Evolutionary conservation across 2,329 filamentous ascomycete species (phyloP).

Genomic region (Stenocarpella maydis): DNA sequence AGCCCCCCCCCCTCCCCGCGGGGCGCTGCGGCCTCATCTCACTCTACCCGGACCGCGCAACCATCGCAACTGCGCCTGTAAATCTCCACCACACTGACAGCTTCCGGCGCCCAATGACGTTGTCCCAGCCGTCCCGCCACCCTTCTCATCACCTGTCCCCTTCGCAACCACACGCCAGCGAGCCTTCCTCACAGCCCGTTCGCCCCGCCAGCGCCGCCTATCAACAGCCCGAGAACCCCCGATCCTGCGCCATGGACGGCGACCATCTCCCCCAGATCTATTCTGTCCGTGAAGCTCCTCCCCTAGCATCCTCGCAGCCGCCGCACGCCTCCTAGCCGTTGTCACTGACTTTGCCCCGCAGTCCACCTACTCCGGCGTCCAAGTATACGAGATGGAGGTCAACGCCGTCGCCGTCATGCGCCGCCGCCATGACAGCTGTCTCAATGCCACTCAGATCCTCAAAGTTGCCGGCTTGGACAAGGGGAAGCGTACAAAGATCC

Average conservation of each 20-base stretch:
- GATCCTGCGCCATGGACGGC: constrained; percentile 42
- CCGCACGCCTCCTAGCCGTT: constrained; percentile 28
- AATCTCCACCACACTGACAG: neutral
- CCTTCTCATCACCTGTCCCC: constrained; percentile 52
- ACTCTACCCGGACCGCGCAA: neutral
- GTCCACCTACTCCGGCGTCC: constrained; percentile 93
- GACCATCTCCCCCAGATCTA: constrained; percentile 66
- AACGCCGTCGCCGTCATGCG: constrained; percentile 95
- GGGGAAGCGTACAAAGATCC: constrained; percentile 94
- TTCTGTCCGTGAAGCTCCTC: constrained; percentile 53
- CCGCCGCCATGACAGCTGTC: constrained; percentile 90
- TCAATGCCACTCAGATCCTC: constrained; percentile 97
- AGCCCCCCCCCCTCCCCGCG: constrained; percentile 24
- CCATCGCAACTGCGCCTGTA: constrained; percentile 22
- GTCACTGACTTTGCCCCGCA: constrained; percentile 40
- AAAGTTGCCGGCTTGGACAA: constrained; percentile 98
- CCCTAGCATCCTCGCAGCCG: constrained; percentile 10
- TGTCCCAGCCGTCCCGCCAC: constrained; percentile 38
- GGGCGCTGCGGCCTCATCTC: neutral
- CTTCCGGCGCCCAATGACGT: constrained; percentile 37
- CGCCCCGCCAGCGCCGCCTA: constrained; percentile 44
- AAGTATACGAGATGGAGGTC: constrained; percentile 99
- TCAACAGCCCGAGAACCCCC: constrained; percentile 51
- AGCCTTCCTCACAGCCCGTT: constrained; percentile 56
- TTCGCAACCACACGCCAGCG: constrained; percentile 59